These are phyloP conservation scores for Lactifluus echinatus DNA, from an alignment of 768 basidiomycete species.

Conservation along the genomic window DNA sequence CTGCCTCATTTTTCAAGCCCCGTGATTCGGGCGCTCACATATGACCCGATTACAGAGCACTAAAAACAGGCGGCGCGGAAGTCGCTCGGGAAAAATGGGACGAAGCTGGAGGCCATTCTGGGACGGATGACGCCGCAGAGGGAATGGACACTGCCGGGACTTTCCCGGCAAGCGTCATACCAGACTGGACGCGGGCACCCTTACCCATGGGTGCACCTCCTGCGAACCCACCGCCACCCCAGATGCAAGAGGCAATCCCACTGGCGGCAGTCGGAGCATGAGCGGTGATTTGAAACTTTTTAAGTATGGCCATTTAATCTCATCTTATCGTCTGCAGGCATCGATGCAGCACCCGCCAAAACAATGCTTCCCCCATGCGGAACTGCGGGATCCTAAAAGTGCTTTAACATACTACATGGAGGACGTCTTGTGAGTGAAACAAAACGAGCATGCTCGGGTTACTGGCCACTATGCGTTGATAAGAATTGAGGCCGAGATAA, in stretches of 20 bases:
- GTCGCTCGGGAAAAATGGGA: conserved; percentile 84
- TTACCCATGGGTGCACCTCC: conserved; percentile 58
- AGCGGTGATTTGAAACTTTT: conserved; percentile 4
- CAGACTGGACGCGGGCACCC: conserved; percentile 73
- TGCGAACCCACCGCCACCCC: conserved; percentile 27
- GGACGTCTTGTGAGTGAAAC: background rate
- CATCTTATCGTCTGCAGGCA: conserved; percentile 1
- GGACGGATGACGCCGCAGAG: conserved; percentile 31
- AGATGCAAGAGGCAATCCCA: conserved; percentile 20
- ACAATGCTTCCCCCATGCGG: background rate
- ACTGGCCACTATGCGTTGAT: conserved; percentile 3
- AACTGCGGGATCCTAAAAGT: background rate
- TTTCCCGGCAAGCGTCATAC: conserved; percentile 39
- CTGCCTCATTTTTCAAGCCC: background rate
- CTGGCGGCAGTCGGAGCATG: conserved; percentile 31
- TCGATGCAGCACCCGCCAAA: background rate
- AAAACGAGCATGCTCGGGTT: conserved; percentile 1
- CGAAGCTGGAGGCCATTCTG: conserved; percentile 41
- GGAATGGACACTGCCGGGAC: conserved; percentile 23
- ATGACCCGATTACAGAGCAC: conserved; percentile 38
- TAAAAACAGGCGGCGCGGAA: conserved; percentile 83
- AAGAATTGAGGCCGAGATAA: background rate
- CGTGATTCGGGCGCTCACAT: background rate
- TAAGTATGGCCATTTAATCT: background rate
- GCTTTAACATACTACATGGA: background rate